Conservation (phyloP, 768 basidiomycete species). For the Mycena olivaceomarginata region DNA sequence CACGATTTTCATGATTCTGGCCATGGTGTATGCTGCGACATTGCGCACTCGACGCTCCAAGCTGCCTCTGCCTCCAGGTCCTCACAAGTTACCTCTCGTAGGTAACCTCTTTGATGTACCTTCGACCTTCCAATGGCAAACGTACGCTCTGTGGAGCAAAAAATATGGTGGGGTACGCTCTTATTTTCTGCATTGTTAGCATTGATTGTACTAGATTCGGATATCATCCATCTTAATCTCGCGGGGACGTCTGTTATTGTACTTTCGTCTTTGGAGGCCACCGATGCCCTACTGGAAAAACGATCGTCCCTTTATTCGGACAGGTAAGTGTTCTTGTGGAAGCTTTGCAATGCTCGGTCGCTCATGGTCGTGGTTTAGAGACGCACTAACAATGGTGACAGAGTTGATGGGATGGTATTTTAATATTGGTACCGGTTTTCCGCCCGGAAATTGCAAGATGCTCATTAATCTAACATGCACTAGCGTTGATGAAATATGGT, state of each 20-base stretch:
- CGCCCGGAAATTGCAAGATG: neutral
- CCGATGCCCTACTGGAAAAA: conserved; percentile 61
- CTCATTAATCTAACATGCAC: neutral
- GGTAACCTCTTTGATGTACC: conserved; percentile 69
- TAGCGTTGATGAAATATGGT: conserved; percentile 35
- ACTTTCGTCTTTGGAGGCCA: conserved; percentile 49
- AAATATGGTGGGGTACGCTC: conserved; percentile 50
- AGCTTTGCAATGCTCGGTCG: neutral
- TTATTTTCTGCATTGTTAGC: neutral
- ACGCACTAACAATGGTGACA: no score
- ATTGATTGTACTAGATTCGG: conserved; percentile 25
- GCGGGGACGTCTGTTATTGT: conserved; percentile 54
- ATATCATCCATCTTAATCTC: conserved; percentile 51
- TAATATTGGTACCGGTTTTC: neutral
- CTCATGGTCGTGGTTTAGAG: conserved; percentile 2
- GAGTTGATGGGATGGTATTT: conserved; percentile 27
- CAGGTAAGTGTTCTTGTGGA: neutral
- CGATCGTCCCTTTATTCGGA: conserved; percentile 45
- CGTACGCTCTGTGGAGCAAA: conserved; percentile 60
- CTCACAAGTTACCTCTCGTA: conserved; percentile 63
- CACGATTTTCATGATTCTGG: no score
- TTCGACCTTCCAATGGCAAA: conserved; percentile 60
- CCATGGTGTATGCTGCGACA: no score
- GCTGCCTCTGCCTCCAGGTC: conserved; percentile 59
- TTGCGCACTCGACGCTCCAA: neutral